Base-by-base conservation (phyloP, 257 asterid species). In the Jacaranda copaia region DNA sequence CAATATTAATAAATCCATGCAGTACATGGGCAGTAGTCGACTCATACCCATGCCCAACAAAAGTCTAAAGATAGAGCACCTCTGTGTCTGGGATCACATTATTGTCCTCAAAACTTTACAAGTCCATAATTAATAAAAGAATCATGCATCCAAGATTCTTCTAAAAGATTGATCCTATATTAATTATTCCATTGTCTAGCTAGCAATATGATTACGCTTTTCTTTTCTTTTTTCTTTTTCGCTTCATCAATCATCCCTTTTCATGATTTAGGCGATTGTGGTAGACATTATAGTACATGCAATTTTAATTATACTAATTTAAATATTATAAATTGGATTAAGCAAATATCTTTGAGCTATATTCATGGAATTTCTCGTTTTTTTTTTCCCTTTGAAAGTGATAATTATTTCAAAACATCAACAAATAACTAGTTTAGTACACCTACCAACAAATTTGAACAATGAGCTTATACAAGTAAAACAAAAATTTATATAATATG, bases 91-190 rank as follows among this genome's bases (percentile, higher is more conserved):
- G 56, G 71, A 79, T 56, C 49, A 45, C 74, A 67, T 51, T 77
- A 57, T 18, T 67, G 67, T 73, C 56, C 58, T 65, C 16, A 12
- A 68, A 68, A 19, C 53, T 76, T 79, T 65, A 18, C 43, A 43
- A 45, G 18, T 49, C 19, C 48, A 77, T 73, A 48, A 64, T 72
- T 81, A 72, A 75, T 43, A 52, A 70, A 62, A 15, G 81, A 77
- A 82, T 77, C 55, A 51, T n/a, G 19, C 82, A 15, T 43, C 40
- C 61, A 45, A 72, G 68, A 79, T 83, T 72, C 74, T 62, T 9
- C 36, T 35, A 7, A 25, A 58, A 49, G 73, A 46, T 68, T 52
- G 66, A 70, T 58, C 40, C 58, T 39, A 13, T 39, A 39, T 63
- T 38, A 5, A n/a, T n/a, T 48, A 42, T n/a, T 42, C 46, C 8